A percentile compares a stretch with the other conserved stretches of the same genome.
These are phyloP conservation scores for Neurospora tetraspora DNA, from an alignment of 495 filamentous ascomycete species.

Conservation along the genomic window DNA sequence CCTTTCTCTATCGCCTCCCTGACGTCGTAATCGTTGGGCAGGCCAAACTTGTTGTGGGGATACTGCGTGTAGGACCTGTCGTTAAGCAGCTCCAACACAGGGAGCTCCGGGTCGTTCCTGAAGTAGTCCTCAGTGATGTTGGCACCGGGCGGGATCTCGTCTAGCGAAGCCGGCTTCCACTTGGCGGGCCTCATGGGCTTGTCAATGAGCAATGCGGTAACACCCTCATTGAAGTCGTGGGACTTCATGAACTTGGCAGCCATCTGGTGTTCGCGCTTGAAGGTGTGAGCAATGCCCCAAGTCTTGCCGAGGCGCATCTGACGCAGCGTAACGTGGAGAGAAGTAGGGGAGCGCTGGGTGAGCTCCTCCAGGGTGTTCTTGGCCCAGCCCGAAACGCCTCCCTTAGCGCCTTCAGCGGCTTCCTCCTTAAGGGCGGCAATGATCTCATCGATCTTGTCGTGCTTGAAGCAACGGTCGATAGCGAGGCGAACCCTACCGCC, in stretches of 20 bases:
- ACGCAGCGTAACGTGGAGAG: slow-evolving; percentile 68
- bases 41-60: slow-evolving; percentile 51
- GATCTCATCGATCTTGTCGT: slow-evolving; percentile 59
- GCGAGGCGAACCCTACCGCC: slow-evolving; percentile 56
- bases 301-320: slow-evolving; percentile 63
- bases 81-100: slow-evolving; percentile 41
- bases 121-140: slow-evolving; percentile 55
- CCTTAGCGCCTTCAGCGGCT: slow-evolving; percentile 47
- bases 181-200: slow-evolving; percentile 38
- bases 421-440: slow-evolving; percentile 46
- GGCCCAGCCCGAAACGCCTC: slow-evolving; percentile 56
- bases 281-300: slow-evolving; percentile 76
- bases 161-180: slow-evolving; percentile 65
- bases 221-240: slow-evolving; percentile 81
- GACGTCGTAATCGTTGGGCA: slow-evolving; percentile 69
- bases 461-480: slow-evolving; percentile 75
- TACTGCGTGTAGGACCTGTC: slow-evolving; percentile 51
- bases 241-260: slow-evolving; percentile 76
- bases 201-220: slow-evolving; percentile 61
- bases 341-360: slow-evolving; percentile 66
- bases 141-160: slow-evolving; percentile 38
- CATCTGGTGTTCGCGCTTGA: slow-evolving; percentile 71
- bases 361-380: slow-evolving; percentile 60
- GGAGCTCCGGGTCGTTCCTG: slow-evolving; percentile 22
- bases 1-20: slow-evolving; percentile 38